Evolutionary conservation across 345 rosid species (phyloP), one percentile per base, ranked within the genome.

Genomic region (Cardiospermum halicacabum): DNA sequence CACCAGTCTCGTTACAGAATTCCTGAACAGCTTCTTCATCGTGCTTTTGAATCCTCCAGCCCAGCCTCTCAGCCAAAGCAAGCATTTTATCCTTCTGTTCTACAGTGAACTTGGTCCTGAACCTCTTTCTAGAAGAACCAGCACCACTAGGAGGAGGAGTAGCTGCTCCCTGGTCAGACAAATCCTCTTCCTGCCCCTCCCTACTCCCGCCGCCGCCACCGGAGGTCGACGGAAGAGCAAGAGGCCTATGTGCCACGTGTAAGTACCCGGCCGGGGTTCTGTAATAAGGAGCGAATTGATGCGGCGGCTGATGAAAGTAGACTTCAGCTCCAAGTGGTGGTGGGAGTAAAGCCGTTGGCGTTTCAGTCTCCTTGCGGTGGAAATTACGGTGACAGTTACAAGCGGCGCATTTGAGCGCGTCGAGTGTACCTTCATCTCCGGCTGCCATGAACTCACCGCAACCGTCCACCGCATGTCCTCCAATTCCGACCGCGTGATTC

Each of bases 321-420:
- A n/a, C n/a, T n/a, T n/a, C n/a, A n/a, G n/a, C n/a, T n/a, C n/a
- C n/a, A n/a, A 67, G 58, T 60, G 78, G 47, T 68, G 78, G 21
- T 55, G 73, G 26, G 40, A 37, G 27, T 27, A 26, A 68, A 45
- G 32, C 60, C 11, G 75, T 37, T 15, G 24, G 31, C 7, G 19
- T 60, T 30, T 51, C 74, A 1, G 68, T n/a, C 65, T 82, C 91
- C 63, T 89, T 86, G 24, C 92, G 85, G 83, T 89, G 96, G 75
- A 89, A 89, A 69, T 89, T 89, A 1, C 96, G 84, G 79, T 89
- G 96, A 72, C 96, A 89, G 68, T 79, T 82, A 59, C 96, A 89
- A 37, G 96, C 96, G 0, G 90, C 92, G 60, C 92, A 89, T 78
- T 86, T 84, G n/a, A 89, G 84, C 1, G 91, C 90, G 47, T 86